Base-by-base conservation (phyloP, 495 filamentous ascomycete genomes). In the Aspergillus bridgeri region DNA sequence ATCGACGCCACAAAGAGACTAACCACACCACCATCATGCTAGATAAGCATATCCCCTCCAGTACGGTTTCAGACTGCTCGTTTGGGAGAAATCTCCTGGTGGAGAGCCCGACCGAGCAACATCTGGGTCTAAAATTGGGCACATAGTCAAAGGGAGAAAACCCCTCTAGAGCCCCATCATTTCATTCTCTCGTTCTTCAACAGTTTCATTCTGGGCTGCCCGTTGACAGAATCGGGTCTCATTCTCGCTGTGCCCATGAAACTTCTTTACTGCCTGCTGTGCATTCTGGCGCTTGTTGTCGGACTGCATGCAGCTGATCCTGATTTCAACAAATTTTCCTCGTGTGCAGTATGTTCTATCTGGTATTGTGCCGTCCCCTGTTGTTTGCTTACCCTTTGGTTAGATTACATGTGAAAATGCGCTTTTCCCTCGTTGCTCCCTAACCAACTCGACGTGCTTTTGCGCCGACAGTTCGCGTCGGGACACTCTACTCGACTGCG, bases 271-370 rank as follows among this genome's bases (percentile, higher is more conserved):
- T 38, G 5, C 13, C 8, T 38, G 1, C 33, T 38, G 9, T 38
- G 33, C 13, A 38, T 38, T 1, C 17, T 38, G 33, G 33, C 33
- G 13, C 33, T 38, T 38, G 33, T 38, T 13, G 9, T 38, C 7
- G 33, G 33, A 4, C 9, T 38, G 17, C 33, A 38, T 38, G 33
- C 33, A 11, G 33, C 33, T 8, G 33, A 38, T 38, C 33, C 33
- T 11, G 33, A 38, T 15, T 38, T 38, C 9, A 38, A 38, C 48
- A 24, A 50, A 6, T 50, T 53, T 11, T 47, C 54, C 38, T 27
- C 29, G 44, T 57, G 54, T 42, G 54, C 54, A 15, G 54, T 57
- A 57, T 23, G 54, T 49, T 7, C 33, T 38, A 15, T 33, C 29
- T 46, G 48, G 17, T 46, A 13, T 42, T 33, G 52, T 38, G 27